A percentile compares a stretch with the other conserved stretches of the same genome.
Conservation (phyloP, 139 green algal species). For the Desmodesmus armatus region DNA sequence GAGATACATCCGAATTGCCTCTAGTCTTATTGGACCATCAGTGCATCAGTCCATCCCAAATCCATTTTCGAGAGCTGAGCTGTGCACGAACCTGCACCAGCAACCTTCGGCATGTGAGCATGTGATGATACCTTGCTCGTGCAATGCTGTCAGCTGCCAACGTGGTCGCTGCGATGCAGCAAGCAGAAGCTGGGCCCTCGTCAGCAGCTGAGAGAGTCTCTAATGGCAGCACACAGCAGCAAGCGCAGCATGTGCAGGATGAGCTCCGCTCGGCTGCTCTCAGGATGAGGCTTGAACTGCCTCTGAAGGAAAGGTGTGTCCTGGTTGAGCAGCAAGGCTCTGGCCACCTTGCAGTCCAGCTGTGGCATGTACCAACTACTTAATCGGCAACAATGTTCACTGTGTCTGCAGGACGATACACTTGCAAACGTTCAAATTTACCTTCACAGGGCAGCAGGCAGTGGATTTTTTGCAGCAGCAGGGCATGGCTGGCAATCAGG, state of each 20-base stretch:
- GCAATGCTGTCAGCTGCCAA: no score
- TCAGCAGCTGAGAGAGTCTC: no score
- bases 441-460: slow-evolving; percentile 48
- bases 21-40: no score
- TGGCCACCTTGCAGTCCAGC: neutral
- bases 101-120: no score
- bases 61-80: no score
- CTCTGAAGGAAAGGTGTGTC: slow-evolving; percentile 33
- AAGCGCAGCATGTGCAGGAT: slow-evolving; percentile 10
- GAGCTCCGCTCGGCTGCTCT: slow-evolving; percentile 1
- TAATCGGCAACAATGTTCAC: neutral
- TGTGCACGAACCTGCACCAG: no score
- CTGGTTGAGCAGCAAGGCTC: neutral
- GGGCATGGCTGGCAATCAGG: neutral
- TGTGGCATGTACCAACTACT: neutral
- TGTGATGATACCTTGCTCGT: no score
- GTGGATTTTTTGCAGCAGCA: slow-evolving; percentile 29
- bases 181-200: no score
- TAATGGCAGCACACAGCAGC: no score
- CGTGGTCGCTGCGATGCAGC: no score
- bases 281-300: slow-evolving; percentile 21
- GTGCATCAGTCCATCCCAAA: no score
- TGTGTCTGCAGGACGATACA: slow-evolving; percentile 41
- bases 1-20: no score
- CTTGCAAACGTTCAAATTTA: slow-evolving; percentile 42